Percentiles rank a stretch among this genome's conserved stretches.
Conservation (phyloP, 2,329 filamentous ascomycete species). For the Pseudocercospora eumusae region DNA sequence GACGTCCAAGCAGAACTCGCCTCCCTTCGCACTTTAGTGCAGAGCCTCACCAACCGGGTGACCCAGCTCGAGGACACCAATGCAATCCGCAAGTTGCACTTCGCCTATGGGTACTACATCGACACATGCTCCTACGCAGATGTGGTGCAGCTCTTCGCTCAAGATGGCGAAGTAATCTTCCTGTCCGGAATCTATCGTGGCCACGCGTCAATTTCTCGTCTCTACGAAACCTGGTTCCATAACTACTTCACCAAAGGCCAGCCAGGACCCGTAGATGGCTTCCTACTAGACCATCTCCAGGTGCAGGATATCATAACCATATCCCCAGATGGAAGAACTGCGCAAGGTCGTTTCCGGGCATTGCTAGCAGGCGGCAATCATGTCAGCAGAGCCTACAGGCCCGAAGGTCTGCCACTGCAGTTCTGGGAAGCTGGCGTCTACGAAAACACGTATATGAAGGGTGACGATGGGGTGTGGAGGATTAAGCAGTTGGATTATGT, state of each 20-base stretch:
- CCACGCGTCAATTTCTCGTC: slow-evolving; percentile 1
- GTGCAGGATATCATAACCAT: slow-evolving; percentile 3
- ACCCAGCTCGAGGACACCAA: background rate
- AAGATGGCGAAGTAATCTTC: slow-evolving; percentile 1
- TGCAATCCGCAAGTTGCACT: slow-evolving; percentile 2
- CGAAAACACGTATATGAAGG: slow-evolving; percentile 2
- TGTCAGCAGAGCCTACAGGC: background rate
- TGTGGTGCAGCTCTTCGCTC: background rate
- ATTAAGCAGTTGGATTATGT: slow-evolving; percentile 5
- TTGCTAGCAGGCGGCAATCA: slow-evolving; percentile 1
- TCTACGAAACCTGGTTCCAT: slow-evolving; percentile 5
- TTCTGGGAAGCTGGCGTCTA: slow-evolving; percentile 4
- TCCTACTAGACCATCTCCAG: slow-evolving; percentile 1
- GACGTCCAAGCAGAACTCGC: background rate
- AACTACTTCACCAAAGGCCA: background rate
- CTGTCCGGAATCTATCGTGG: slow-evolving; percentile 1
- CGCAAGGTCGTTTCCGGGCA: background rate
- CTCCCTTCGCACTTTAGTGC: background rate
- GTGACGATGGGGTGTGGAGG: background rate
- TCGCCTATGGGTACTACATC: slow-evolving; percentile 3
- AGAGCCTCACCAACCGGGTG: background rate
- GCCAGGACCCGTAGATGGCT: background rate
- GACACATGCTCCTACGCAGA: slow-evolving; percentile 1
- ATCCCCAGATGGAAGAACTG: background rate
- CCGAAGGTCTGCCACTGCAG: background rate